Conservation (phyloP, 805 yeast genomes). For the Metschnikowia santaceciliae region DNA sequence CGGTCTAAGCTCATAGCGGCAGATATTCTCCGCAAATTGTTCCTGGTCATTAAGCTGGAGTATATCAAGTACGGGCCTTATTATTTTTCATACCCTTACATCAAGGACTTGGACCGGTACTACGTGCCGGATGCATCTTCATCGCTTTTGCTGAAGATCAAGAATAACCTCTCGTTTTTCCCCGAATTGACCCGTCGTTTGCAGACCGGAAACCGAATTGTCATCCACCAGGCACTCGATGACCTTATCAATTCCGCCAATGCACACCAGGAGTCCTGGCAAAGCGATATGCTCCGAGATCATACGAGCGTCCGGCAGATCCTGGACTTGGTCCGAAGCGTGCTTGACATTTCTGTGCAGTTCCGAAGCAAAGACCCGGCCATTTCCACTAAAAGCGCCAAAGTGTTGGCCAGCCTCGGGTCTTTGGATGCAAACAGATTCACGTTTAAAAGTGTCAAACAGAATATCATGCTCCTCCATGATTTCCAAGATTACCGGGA, state of each 20-base stretch:
- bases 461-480: conserved; percentile 48
- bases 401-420: conserved; percentile 73
- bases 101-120: conserved; percentile 20
- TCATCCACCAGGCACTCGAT: conserved; percentile 65
- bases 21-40: conserved; percentile 42
- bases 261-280: conserved; percentile 49
- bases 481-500: conserved; percentile 64
- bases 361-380: conserved; percentile 45
- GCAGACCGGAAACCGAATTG: conserved; percentile 60
- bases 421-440: conserved; percentile 64
- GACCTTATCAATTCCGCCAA: conserved; percentile 55
- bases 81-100: conserved; percentile 49
- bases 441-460: conserved; percentile 38
- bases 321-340: conserved; percentile 47
- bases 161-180: conserved; percentile 34
- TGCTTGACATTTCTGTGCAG: conserved; percentile 54
- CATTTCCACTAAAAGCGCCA: conserved; percentile 59
- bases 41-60: conserved; percentile 28
- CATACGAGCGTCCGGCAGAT: conserved; percentile 21
- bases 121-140: conserved; percentile 21
- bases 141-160: conserved; percentile 29
- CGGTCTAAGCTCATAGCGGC: conserved; percentile 50
- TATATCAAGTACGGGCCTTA: conserved; percentile 46
- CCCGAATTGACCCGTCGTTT: conserved; percentile 55
- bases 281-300: conserved; percentile 40